Conservation (phyloP, 768 basidiomycete species). For the Sistotremastrum suecicum region DNA sequence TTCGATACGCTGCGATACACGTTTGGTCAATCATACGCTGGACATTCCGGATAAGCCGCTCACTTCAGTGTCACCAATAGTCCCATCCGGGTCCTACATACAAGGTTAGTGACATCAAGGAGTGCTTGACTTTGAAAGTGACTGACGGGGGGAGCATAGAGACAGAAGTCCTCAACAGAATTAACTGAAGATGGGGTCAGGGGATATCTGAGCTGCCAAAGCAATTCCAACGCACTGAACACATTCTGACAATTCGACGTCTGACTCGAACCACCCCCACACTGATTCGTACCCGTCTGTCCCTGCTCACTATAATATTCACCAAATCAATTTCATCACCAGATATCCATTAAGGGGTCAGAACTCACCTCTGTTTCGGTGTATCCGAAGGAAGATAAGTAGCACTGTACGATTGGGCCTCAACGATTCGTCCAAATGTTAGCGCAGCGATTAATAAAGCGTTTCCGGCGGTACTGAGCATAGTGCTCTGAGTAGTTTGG, state of each 20-base stretch:
- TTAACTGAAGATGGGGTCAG: conserved; percentile 27
- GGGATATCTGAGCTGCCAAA: not conserved
- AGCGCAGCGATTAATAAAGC: too few relatives aligned
- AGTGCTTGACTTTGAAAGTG: not conserved
- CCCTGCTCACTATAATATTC: conserved; percentile 29
- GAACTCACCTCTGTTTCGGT: conserved; percentile 19
- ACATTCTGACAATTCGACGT: conserved; percentile 54
- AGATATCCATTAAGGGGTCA: too few relatives aligned
- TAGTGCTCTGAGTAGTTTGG: too few relatives aligned
- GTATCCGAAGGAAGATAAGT: conserved; percentile 35
- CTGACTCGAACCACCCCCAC: conserved; percentile 41
- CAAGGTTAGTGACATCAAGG: too few relatives aligned
- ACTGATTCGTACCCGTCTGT: conserved; percentile 51
- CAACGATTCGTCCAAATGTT: too few relatives aligned
- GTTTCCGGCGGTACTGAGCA: too few relatives aligned
- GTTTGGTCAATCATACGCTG: conserved; percentile 9
- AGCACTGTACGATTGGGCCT: conserved; percentile 21
- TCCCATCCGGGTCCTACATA: conserved; percentile 30
- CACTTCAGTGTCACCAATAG: conserved; percentile 51
- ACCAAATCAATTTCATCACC: too few relatives aligned
- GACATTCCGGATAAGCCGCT: too few relatives aligned
- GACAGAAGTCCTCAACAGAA: conserved; percentile 42
- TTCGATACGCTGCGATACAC: conserved; percentile 23
- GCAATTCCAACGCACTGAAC: conserved; percentile 28
- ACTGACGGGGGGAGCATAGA: conserved; percentile 32